Base-by-base conservation (phyloP, 2,329 filamentous ascomycete species). In the Aureobasidium sp. region DNA sequence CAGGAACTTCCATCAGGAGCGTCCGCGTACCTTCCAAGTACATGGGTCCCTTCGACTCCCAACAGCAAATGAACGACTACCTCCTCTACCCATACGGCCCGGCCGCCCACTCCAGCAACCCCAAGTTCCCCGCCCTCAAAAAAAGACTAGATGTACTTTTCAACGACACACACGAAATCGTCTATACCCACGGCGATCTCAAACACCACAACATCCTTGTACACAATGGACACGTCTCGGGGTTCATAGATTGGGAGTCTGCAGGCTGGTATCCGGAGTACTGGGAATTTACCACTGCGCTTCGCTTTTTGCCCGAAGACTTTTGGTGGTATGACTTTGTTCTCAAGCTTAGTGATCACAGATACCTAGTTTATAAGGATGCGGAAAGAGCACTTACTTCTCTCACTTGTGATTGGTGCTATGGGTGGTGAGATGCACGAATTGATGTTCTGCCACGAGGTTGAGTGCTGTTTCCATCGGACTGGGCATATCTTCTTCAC, bases 151-250 rank as follows among this genome's bases (percentile, higher is more conserved):
- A 46, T 3, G 13, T 4, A 10, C 42, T 46, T 7, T 46, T 46
- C 42, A 9, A 19, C 9, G 42, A 46, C 11, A 46, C 57, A 60
- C 19, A 43, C 55, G 27, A 21, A 6, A 29, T 50, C 19, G 72
- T 77, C 1, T 77, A 83, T 62, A 79, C 79, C 1, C 79, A 83
- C 69, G 75, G 75, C 3, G 80, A 84, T 65, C 70, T 84, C 9
- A 74, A 72, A 60, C 70, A 70, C n/a, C 65, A 65, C 23, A 80
- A 81, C 62, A 76, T 80, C 47, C 61, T 80, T 11, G 66, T 74
- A 40, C 67, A 67, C 9, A 73, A 70, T 7, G 73, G 76, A 55
- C 66, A 73, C 5, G 67, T 83, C 31, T 71, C 75, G 35, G 77
- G 75, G 6, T 77, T 82, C 61, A 63, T 75, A 47, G 75, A 74